These are phyloP conservation scores for Schizophyllum commune DNA, from an alignment of 1,284 basidiomycete species.

Conservation along the genomic window DNA sequence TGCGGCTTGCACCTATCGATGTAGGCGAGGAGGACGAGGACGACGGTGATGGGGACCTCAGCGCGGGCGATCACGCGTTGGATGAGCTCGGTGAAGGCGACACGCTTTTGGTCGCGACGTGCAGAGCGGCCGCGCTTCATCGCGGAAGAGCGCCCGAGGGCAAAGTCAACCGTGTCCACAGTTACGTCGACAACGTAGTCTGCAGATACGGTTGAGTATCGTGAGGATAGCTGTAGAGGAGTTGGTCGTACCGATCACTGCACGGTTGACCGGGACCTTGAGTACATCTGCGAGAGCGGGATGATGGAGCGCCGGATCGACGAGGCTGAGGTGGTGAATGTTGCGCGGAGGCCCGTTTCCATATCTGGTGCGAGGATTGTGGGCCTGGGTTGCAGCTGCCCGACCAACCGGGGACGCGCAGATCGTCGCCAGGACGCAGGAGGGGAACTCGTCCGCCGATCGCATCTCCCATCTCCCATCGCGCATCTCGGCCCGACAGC, in stretches of 20 bases:
- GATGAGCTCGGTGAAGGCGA: conserved; percentile 38
- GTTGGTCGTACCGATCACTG: conserved; percentile 48
- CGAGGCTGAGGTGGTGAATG: conserved; percentile 53
- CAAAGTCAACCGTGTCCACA: conserved; percentile 46
- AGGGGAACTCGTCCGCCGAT: too few species aligned
- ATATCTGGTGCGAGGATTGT: too few species aligned
- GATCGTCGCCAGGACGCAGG: too few species aligned
- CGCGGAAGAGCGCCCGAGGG: conserved; percentile 36
- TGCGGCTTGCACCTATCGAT: conserved; percentile 46
- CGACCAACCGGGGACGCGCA: too few species aligned
- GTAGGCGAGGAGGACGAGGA: conserved; percentile 47
- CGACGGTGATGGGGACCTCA: conserved; percentile 40
- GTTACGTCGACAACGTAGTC: conserved; percentile 38
- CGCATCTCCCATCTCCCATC: too few species aligned
- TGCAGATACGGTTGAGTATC: too few species aligned
- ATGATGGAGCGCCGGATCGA: conserved; percentile 52
- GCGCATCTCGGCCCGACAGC: too few species aligned
- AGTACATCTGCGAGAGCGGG: conserved; percentile 57
- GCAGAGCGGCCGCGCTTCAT: conserved; percentile 10
- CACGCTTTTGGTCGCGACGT: conserved; percentile 24
- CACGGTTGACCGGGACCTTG: conserved; percentile 47
- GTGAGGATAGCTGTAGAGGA: too few species aligned
- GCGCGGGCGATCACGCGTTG: conserved; percentile 42
- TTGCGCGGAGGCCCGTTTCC: too few species aligned
- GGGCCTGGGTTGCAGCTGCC: too few species aligned